Conservation (phyloP, 164 flowering plant genomes). For the Vitis riparia region DNA sequence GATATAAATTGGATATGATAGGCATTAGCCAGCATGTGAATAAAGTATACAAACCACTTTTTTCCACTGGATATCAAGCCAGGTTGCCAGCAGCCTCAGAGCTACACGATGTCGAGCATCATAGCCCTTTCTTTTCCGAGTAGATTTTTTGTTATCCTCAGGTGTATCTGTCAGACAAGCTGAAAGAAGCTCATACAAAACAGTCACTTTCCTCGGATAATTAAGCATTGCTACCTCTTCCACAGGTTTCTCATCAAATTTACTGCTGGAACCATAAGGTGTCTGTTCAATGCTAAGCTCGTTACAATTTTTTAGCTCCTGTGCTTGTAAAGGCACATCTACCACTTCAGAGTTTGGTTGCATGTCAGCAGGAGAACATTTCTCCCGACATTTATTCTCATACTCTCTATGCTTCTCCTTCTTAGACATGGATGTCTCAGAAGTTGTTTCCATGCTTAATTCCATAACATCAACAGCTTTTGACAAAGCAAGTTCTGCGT, state of each 20-base stretch:
- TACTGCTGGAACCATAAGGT: constrained; percentile 23
- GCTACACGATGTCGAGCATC: constrained; percentile 98
- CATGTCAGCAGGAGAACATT: constrained; percentile 30
- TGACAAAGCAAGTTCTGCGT: constrained; percentile 62
- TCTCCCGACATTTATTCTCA: constrained; percentile 58
- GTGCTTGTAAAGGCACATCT: constrained; percentile 17
- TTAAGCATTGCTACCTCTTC: constrained; percentile 55
- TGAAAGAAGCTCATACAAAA: constrained; percentile 86
- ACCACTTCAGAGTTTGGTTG: constrained; percentile 33
- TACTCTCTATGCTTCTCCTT: constrained; percentile 56
- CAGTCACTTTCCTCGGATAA: constrained; percentile 67
- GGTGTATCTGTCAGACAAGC: constrained; percentile 80
- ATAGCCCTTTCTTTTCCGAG: constrained; percentile 70
- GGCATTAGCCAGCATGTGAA: not conserved
- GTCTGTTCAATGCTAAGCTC: constrained; percentile 16
- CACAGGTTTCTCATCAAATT: constrained; percentile 39
- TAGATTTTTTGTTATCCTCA: constrained; percentile 46
- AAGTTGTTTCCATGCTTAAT: constrained; percentile 45
- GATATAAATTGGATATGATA: not conserved
- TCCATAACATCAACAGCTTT: constrained; percentile 74
- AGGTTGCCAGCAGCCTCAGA: constrained; percentile 77
- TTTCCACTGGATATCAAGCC: constrained; percentile 88
- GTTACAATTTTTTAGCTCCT: constrained; percentile 12
- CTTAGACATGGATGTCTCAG: constrained; percentile 37
- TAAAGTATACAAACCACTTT: constrained; percentile 66